Evolutionary conservation across 129 eudicot species (phyloP), one percentile per base, ranked within the genome.

Genomic region (Pulicaria dysenterica): DNA sequence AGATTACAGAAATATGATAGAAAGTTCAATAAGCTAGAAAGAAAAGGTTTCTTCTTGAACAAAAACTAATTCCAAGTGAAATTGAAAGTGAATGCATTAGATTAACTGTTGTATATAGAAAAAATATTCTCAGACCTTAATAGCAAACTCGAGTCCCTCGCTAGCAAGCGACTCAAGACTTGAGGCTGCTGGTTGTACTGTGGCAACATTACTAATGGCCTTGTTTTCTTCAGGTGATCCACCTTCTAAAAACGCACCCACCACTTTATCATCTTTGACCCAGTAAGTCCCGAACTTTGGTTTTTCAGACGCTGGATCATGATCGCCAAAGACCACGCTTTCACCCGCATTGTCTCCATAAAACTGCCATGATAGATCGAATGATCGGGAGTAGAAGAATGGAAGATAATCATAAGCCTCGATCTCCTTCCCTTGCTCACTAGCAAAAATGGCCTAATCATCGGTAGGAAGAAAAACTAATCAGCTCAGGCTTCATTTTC

Each of bases 321-420:
- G 82, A 73, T 94, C 91, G 0, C 99, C 99, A 69, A 94, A 94
- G 39, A 90, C 49, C 40, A 90, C 96, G 2, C 93, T 46, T 1
- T 94, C 97, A 40, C 99, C 99, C 14, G 84, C 97, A 37, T 94
- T 94, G 80, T 94, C 99, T 1, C 99, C 99, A 13, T 94, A 94
- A 72, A 94, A 90, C 74, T 94, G 97, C 99, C 99, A 94, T 59
- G 99, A 90, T 39, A 94, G 91, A 69, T 90, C 92, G 44, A 94
- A 94, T 8, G 99, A 83, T 45, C 99, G 97, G 2, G 99, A 94
- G 47, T 94, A 94, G 97, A 94, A 94, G 89, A 56, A 90, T 51
- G 97, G 99, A 40, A 94, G 91, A 83, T 94, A 94, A 69, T 90
- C 99, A 41, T 94, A 94, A 57, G 86, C 91, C 0, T 84, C 99